phyloP scores from a whole-genome alignment of 1,284 basidiomycete genomes.

The Anthracocystis walkeri region DNA sequence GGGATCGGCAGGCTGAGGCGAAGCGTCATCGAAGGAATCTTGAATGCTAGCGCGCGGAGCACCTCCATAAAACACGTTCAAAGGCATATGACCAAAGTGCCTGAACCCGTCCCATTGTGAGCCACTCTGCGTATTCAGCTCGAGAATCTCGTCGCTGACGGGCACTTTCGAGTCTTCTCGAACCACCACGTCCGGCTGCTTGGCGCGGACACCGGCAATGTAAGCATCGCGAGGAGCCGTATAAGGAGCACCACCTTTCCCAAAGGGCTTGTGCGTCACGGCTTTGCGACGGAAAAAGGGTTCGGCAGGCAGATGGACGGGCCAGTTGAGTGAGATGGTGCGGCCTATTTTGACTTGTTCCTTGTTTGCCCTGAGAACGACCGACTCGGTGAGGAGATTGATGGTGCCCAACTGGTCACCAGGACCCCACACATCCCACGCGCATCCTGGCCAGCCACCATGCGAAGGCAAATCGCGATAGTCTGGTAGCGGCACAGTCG shows the following conservation, averaged over 20 bases:
- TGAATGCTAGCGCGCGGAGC: slow-evolving; percentile 49
- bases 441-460: slow-evolving; percentile 68
- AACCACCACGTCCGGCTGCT: slow-evolving; percentile 25
- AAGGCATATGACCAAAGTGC: slow-evolving; percentile 63
- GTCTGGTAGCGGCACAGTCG: slow-evolving; percentile 36
- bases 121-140: slow-evolving; percentile 79
- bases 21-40: slow-evolving; percentile 32
- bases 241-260: slow-evolving; percentile 40
- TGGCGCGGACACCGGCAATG: slow-evolving; percentile 17
- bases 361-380: slow-evolving; percentile 75
- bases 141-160: slow-evolving; percentile 63
- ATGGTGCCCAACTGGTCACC: slow-evolving; percentile 79
- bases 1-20: slow-evolving; percentile 34
- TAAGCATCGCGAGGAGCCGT: slow-evolving; percentile 35
- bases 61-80: slow-evolving; percentile 60
- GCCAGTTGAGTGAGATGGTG: slow-evolving; percentile 57
- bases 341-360: slow-evolving; percentile 74
- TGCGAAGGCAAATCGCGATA: slow-evolving; percentile 53
- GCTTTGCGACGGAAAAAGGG: slow-evolving; percentile 56
- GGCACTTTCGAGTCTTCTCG: slow-evolving; percentile 32
- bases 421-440: slow-evolving; percentile 79
- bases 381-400: slow-evolving; percentile 77
- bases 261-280: slow-evolving; percentile 44
- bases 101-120: slow-evolving; percentile 79
- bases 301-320: slow-evolving; percentile 56